Percentiles rank a stretch among this genome's conserved stretches.
These are phyloP conservation scores for Fusarium staphyleae DNA, from an alignment of 2,329 filamentous ascomycete species.

Conservation along the genomic window DNA sequence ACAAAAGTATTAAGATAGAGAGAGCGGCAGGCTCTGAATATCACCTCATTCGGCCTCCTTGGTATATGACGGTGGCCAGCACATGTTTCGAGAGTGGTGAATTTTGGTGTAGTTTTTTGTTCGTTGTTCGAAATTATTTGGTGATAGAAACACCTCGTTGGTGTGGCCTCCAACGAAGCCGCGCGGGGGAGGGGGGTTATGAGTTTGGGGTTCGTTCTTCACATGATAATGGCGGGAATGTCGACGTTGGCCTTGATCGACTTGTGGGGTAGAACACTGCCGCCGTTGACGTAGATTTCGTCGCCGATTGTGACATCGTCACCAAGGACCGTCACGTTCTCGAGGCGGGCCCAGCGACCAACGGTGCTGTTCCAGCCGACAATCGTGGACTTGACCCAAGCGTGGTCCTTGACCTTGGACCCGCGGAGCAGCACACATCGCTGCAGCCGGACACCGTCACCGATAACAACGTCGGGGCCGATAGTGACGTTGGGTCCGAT, in stretches of 20 bases:
- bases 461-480: conserved; percentile 88
- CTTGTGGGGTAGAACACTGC: conserved; percentile 95
- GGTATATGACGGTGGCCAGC: conserved; percentile 38
- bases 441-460: conserved; percentile 92
- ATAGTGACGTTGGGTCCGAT: conserved; percentile 98
- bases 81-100: conserved; percentile 42
- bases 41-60: conserved; percentile 28
- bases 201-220: conserved; percentile 46
- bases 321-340: conserved; percentile 97
- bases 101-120: conserved; percentile 33
- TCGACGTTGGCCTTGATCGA: conserved; percentile 99
- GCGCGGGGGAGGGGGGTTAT: conserved; percentile 2
- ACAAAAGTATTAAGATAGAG: conserved; percentile 39
- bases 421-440: conserved; percentile 88
- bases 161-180: conserved; percentile 35
- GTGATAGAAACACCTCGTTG: conserved; percentile 16
- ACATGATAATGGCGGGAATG: conserved; percentile 74
- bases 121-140: conserved; percentile 32
- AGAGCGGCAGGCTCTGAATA: conserved; percentile 34
- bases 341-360: conserved; percentile 92
- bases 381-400: conserved; percentile 98
- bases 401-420: conserved; percentile 97
- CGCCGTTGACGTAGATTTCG: conserved; percentile 98
- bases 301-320: conserved; percentile 98
- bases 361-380: conserved; percentile 98